These are phyloP conservation scores for Neurospora sp. DNA, from an alignment of 495 filamentous ascomycete species.

Conservation along the genomic window DNA sequence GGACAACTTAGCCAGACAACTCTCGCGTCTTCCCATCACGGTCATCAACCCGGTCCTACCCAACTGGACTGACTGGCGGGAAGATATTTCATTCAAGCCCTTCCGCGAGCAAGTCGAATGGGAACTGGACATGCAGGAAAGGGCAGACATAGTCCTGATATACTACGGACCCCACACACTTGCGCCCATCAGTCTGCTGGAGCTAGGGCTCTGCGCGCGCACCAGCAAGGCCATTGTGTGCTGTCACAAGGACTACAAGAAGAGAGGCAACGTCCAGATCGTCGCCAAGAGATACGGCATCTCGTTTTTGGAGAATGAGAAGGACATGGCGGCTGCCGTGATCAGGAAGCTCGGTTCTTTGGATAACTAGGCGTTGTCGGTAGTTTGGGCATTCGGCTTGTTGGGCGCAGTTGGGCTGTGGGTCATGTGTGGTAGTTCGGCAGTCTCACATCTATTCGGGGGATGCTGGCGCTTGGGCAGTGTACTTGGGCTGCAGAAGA, in stretches of 20 bases:
- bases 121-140: slow-evolving; percentile 47
- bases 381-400: neutral
- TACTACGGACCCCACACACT: slow-evolving; percentile 38
- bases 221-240: slow-evolving; percentile 39
- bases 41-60: slow-evolving; percentile 47
- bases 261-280: slow-evolving; percentile 46
- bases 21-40: slow-evolving; percentile 37
- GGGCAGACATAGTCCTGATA: slow-evolving; percentile 42
- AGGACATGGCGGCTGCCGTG: slow-evolving; percentile 18
- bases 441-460: neutral
- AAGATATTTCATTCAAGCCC: slow-evolving; percentile 31
- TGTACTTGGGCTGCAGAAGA: neutral
- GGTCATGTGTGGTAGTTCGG: neutral
- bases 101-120: slow-evolving; percentile 47
- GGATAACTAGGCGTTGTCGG: neutral
- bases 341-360: slow-evolving; percentile 10
- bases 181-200: slow-evolving; percentile 19
- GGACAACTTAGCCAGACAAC: slow-evolving; percentile 18
- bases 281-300: slow-evolving; percentile 38
- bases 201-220: slow-evolving; percentile 34
- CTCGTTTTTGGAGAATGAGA: slow-evolving; percentile 23
- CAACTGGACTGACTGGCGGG: slow-evolving; percentile 43
- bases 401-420: neutral
- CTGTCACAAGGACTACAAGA: slow-evolving; percentile 42
- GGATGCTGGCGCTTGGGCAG: neutral